These are phyloP conservation scores for Mycena capillaripes DNA, from an alignment of 768 basidiomycete species.

Conservation along the genomic window DNA sequence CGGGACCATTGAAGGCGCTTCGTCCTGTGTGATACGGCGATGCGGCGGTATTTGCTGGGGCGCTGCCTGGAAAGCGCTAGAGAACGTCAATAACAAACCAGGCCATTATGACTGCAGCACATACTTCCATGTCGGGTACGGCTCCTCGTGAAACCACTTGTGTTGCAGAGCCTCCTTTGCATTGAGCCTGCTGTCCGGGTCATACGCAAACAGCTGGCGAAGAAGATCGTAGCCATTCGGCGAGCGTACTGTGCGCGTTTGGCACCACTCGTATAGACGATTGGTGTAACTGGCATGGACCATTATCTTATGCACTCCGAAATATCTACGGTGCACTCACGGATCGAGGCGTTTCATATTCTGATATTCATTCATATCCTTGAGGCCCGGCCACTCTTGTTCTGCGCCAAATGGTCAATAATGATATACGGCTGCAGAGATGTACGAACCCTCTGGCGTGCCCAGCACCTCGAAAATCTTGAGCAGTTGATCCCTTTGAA, in stretches of 20 bases:
- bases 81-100: background rate
- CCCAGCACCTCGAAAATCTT: conserved; percentile 98
- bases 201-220: conserved; percentile 88
- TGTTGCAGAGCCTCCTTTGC: conserved; percentile 87
- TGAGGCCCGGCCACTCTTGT: conserved; percentile 88
- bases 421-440: background rate
- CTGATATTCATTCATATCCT: conserved; percentile 90
- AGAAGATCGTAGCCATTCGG: conserved; percentile 85
- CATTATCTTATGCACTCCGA: background rate
- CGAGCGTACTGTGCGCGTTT: conserved; percentile 70
- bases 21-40: conserved; percentile 92
- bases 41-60: conserved; percentile 85
- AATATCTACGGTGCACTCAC: conserved; percentile 54
- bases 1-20: conserved; percentile 90
- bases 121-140: conserved; percentile 87
- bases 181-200: conserved; percentile 89
- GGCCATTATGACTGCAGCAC: conserved; percentile 42
- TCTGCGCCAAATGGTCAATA: conserved; percentile 58
- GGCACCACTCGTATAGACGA: conserved; percentile 84
- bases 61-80: conserved; percentile 82
- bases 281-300: conserved; percentile 55
- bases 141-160: conserved; percentile 94
- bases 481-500: conserved; percentile 94
- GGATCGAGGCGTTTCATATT: conserved; percentile 85
- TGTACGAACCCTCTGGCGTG: conserved; percentile 80